phyloP scores from a whole-genome alignment of 2,329 filamentous ascomycete genomes.

The Fusarium caatingaense region DNA sequence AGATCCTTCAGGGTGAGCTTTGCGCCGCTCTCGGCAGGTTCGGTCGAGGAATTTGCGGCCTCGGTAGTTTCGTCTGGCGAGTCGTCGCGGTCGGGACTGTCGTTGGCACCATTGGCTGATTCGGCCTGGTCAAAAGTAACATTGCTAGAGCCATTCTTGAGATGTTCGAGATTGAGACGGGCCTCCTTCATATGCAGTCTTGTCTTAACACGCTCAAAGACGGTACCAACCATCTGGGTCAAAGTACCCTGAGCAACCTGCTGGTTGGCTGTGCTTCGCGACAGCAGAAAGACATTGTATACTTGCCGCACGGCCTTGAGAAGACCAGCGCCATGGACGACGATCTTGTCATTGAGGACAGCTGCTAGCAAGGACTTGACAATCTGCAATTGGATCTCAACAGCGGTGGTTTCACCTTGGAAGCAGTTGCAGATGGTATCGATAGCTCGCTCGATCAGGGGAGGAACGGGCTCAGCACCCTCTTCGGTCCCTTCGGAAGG shows the following conservation, averaged over 20 bases:
- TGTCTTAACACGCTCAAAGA: slow-evolving; percentile 93
- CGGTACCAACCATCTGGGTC: slow-evolving; percentile 98
- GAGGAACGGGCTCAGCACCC: slow-evolving; percentile 61
- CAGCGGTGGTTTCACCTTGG: slow-evolving; percentile 91
- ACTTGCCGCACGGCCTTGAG: slow-evolving; percentile 97
- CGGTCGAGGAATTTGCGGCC: slow-evolving; percentile 34
- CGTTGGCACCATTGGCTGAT: slow-evolving; percentile 50
- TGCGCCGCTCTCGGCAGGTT: slow-evolving; percentile 53
- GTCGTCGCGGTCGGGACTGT: slow-evolving; percentile 53
- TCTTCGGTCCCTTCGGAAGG: slow-evolving; percentile 54
- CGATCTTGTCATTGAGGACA: slow-evolving; percentile 97
- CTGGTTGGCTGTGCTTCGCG: slow-evolving; percentile 93
- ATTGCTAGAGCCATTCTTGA: slow-evolving; percentile 65
- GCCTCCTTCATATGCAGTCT: slow-evolving; percentile 89
- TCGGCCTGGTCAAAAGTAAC: slow-evolving; percentile 62
- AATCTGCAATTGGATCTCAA: slow-evolving; percentile 96
- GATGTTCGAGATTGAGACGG: slow-evolving; percentile 67
- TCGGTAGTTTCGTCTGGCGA: slow-evolving; percentile 51
- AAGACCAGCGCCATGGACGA: slow-evolving; percentile 95
- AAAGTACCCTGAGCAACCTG: slow-evolving; percentile 96
- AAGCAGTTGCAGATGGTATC: slow-evolving; percentile 99
- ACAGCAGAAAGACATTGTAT: slow-evolving; percentile 98
- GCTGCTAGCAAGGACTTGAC: slow-evolving; percentile 96
- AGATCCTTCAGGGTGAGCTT: slow-evolving; percentile 76
- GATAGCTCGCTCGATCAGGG: slow-evolving; percentile 95